Evolutionary conservation across 2,329 filamentous ascomycete genomes (phyloP).

Genomic region (Monosporascus sp.): DNA sequence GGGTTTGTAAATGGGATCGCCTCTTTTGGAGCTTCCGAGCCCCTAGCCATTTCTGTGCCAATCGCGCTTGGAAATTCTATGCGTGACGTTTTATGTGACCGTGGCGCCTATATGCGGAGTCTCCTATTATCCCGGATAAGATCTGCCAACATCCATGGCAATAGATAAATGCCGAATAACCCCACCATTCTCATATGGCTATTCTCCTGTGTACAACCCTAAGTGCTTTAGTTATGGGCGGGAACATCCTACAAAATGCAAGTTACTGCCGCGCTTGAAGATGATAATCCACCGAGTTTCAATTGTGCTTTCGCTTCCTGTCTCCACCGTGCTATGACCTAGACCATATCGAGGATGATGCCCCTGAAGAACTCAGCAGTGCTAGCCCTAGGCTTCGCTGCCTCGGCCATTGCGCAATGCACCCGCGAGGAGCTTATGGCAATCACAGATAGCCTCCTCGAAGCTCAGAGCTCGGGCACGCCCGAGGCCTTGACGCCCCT

Average conservation of each 20-base stretch:
- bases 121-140: not conserved
- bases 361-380: constrained; percentile 2
- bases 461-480: constrained; percentile 18
- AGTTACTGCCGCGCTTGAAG: not conserved
- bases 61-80: not conserved
- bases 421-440: constrained; percentile 19
- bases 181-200: not conserved
- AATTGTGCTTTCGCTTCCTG: not conserved
- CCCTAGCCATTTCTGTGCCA: not conserved
- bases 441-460: constrained; percentile 19
- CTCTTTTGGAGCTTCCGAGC: not conserved
- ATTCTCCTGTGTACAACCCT: not conserved
- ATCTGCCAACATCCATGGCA: not conserved
- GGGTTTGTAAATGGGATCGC: not conserved
- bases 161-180: not conserved
- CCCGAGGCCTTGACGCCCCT: constrained; percentile 11
- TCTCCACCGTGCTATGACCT: not conserved
- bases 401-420: constrained; percentile 16
- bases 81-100: not conserved
- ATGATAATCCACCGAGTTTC: not conserved
- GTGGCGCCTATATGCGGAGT: not conserved
- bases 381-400: constrained; percentile 11
- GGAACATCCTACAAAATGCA: not conserved
- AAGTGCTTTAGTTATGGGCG: not conserved
- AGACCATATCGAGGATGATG: not conserved